phyloP scores from a whole-genome alignment of 2,329 filamentous ascomycete genomes.

The Bipolaris gigantea region DNA sequence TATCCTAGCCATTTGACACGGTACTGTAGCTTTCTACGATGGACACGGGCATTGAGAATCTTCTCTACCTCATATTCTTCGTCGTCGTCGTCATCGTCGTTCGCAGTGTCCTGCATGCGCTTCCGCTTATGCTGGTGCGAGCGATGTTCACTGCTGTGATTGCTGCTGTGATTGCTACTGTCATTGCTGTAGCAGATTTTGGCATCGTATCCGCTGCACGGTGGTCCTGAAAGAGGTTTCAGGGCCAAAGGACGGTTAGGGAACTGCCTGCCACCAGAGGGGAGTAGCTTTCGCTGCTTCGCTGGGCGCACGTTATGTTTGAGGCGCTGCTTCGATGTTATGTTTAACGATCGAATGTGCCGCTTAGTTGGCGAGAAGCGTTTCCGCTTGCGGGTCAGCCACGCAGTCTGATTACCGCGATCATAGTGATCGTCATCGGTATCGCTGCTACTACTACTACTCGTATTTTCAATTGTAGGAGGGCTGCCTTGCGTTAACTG shows the following conservation, averaged over 20 bases:
- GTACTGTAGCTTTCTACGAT: conserved; percentile 2
- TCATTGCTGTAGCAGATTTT: conserved; percentile 5
- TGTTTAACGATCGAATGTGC: not conserved
- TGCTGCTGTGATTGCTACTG: conserved; percentile 1
- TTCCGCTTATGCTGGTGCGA: not conserved
- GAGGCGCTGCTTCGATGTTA: not conserved
- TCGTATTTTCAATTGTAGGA: conserved; percentile 8
- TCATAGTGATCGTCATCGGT: conserved; percentile 4
- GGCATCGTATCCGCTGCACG: not conserved
- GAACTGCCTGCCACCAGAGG: not conserved
- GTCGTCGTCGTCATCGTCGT: not conserved
- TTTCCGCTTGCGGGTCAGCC: conserved; percentile 12
- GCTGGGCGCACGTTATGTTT: not conserved
- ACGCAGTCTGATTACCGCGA: conserved; percentile 6
- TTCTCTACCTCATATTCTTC: conserved; percentile 7
- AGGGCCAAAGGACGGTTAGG: not conserved
- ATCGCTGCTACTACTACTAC: conserved; percentile 11
- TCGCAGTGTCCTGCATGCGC: not conserved
- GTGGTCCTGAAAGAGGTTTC: not conserved
- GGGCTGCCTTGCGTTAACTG: conserved; percentile 9
- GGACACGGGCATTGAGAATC: conserved; percentile 1
- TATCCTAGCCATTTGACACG: conserved; percentile 5
- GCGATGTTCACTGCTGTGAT: not conserved
- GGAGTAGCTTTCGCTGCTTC: not conserved
- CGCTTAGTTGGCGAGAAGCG: conserved; percentile 1